Conservation (phyloP, 352 stramenopile genomes). For the Globisporangium acanthophoron region DNA sequence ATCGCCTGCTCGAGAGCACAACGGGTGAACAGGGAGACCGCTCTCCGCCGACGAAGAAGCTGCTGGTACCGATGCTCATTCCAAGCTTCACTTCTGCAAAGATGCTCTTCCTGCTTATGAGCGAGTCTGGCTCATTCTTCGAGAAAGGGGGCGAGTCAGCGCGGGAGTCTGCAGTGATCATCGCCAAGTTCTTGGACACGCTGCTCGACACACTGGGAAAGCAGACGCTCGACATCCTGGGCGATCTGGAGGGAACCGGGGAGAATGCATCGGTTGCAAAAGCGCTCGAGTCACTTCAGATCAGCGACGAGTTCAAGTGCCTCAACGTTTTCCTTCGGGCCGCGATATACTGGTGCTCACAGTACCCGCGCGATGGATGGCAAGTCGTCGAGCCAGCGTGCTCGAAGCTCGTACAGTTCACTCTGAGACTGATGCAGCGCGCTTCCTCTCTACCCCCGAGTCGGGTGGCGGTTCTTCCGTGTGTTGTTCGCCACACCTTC, state of each 20-base stretch:
- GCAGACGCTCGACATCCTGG: constrained; percentile 23
- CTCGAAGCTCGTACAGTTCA: constrained; percentile 49
- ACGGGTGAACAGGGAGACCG: constrained; percentile 13
- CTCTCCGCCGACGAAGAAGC: constrained; percentile 36
- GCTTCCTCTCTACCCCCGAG: constrained; percentile 12
- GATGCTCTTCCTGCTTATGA: constrained; percentile 82
- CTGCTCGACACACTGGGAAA: constrained; percentile 52
- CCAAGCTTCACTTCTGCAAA: constrained; percentile 79
- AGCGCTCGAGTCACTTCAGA: constrained; percentile 41
- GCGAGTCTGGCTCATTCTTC: constrained; percentile 30
- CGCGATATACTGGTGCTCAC: constrained; percentile 71
- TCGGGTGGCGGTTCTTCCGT: constrained; percentile 17
- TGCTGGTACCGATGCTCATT: constrained; percentile 78
- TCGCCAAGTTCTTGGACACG: constrained; percentile 46
- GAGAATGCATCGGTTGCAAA: constrained; percentile 9
- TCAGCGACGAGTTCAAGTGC: constrained; percentile 67
- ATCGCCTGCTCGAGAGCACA: constrained; percentile 53
- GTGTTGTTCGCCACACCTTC: constrained; percentile 53
- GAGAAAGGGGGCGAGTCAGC: constrained; percentile 11
- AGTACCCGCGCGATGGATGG: constrained; percentile 42
- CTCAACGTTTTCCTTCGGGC: constrained; percentile 72
- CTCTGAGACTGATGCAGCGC: constrained; percentile 29
- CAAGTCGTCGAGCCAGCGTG: constrained; percentile 45
- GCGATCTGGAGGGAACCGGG: constrained; percentile 6
- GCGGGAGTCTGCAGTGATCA: constrained; percentile 12